These are phyloP conservation scores for Meredithiella fracta DNA, from an alignment of 2,329 filamentous ascomycete genomes.

Conservation along the genomic window DNA sequence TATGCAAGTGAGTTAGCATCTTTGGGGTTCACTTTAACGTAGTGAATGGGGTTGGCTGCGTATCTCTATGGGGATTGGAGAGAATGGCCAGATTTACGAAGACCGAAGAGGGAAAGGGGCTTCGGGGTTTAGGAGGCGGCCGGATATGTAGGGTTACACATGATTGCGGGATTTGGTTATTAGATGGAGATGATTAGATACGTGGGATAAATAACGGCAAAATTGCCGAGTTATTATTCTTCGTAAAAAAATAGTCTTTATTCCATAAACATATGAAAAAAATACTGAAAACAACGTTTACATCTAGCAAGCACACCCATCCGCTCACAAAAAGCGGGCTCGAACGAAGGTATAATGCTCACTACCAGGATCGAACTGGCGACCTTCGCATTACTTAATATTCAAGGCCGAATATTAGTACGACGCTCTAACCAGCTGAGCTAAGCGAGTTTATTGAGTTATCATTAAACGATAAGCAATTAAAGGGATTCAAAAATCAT, in stretches of 20 bases:
- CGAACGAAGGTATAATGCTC: not conserved
- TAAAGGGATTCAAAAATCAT: too few species aligned
- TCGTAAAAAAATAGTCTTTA: too few species aligned
- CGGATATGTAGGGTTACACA: not conserved
- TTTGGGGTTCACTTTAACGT: too few species aligned
- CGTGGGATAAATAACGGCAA: too few species aligned
- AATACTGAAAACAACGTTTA: not conserved
- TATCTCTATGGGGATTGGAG: not conserved
- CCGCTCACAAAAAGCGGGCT: not conserved
- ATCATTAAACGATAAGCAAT: not conserved
- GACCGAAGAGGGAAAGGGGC: not conserved
- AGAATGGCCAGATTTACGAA: not conserved
- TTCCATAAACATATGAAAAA: too few species aligned
- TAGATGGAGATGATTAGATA: too few species aligned
- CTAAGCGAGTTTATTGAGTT: not conserved
- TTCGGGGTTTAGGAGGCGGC: not conserved
- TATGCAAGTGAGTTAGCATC: too few species aligned
- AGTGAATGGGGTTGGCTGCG: not conserved
- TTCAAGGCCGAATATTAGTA: conserved; percentile 2
- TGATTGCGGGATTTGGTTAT: not conserved
- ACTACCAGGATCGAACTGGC: conserved; percentile 4
- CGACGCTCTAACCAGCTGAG: conserved; percentile 4
- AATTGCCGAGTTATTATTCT: too few species aligned
- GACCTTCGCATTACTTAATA: conserved; percentile 3
- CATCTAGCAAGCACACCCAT: not conserved